Percentiles rank a stretch among this genome's conserved stretches.
Evolutionary conservation across 108 stramenopile species (phyloP).

Genomic region (Cyclostephanos tholiformis): DNA sequence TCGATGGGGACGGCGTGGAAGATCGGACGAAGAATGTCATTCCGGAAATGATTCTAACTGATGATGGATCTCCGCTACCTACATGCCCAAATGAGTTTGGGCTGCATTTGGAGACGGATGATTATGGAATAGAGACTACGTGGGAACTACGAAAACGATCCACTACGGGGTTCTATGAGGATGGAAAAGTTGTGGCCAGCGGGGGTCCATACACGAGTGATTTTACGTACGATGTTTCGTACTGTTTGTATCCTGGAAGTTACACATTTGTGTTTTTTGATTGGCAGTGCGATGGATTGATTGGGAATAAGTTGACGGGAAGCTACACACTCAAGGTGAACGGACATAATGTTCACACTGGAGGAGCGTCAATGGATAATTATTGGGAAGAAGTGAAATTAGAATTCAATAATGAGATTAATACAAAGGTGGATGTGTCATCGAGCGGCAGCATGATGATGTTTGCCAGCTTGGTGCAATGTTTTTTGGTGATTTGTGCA

Average conservation of each 20-base stretch:
- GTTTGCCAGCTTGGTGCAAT: background rate
- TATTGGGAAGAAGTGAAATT: constrained; percentile 36
- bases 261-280: constrained; percentile 47
- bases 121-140: constrained; percentile 51
- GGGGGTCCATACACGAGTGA: constrained; percentile 40
- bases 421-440: background rate
- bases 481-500: background rate
- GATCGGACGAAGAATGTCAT: constrained; percentile 47
- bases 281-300: constrained; percentile 49
- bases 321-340: constrained; percentile 40
- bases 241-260: constrained; percentile 44
- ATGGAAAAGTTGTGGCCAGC: constrained; percentile 33
- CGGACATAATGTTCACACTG: constrained; percentile 33
- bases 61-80: constrained; percentile 12
- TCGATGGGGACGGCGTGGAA: constrained; percentile 37
- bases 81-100: constrained; percentile 39
- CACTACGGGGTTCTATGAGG: constrained; percentile 17
- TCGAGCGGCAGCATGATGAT: background rate
- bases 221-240: constrained; percentile 32
- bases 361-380: constrained; percentile 26
- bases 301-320: constrained; percentile 24
- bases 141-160: constrained; percentile 36
- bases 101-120: constrained; percentile 42
- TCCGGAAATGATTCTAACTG: constrained; percentile 21
- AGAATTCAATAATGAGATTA: constrained; percentile 20